Evolutionary conservation across 805 yeast species (phyloP), one percentile per base, ranked within the genome.

Genomic region (Kuraishia piskuri): DNA sequence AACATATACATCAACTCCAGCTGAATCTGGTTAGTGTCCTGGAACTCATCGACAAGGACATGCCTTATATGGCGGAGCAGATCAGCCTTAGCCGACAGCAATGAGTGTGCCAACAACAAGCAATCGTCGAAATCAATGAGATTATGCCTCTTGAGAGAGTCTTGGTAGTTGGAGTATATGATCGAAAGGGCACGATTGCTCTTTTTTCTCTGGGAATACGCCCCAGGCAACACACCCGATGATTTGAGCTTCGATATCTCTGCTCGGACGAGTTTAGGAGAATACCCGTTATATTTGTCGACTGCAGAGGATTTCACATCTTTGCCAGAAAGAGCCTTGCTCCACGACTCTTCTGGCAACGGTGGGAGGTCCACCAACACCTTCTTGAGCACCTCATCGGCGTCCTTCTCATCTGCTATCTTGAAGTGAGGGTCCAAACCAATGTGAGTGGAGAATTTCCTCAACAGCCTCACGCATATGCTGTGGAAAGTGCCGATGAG

Each of bases 401-500:
- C 67, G 61, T 88, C 96, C 44, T 78, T 74, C 49, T 83, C 86
- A 59, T 83, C 88, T 2, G 88, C 85, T 25, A 89, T 79, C 51
- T 75, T 74, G 65, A 74, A 80, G 0, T 64, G 63, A 55, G 55
- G 56, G 23, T 57, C 62, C 22, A 77, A 61, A 1, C 82, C 84
- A 3, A 83, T 68, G 21, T 62, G 59, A 17, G 64, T 54, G 2
- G 94, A 92, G 65, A 79, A 78, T 22, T 70, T 71, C 54, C 76
- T 72, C 25, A 90, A 65, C 31, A 86, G 72, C 48, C 82, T 68
- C 55, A 76, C 76, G 63, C 96, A 89, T 17, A 92, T 76, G 50
- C 95, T 81, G 66, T 92, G 99, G 66, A 92, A 92, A 0, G 98
- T 94, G 1, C 97, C 98, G 36, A 91, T 80, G 54, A 84, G 68